Base-by-base conservation (phyloP, 805 yeast genomes). In the Ogataea pini region DNA sequence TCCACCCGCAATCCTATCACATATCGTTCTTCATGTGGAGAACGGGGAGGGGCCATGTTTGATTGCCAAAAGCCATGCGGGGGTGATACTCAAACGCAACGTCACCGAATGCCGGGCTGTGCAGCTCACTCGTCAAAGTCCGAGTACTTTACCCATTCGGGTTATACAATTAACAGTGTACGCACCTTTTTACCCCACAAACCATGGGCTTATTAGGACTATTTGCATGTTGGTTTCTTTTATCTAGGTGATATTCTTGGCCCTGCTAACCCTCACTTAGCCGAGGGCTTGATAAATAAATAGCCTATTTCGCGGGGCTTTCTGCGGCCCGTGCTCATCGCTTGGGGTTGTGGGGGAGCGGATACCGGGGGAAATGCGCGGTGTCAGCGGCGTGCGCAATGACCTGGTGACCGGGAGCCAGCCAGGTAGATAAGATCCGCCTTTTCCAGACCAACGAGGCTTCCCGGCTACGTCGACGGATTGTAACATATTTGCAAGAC, bases 241-340 rank as follows among this genome's bases (percentile, higher is more conserved):
- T 18, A 10, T 20, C n/a, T 13, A 4, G 31, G 4, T 10, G 25
- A 22, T 22, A 22, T 22, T 28, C 6, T 12, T 5, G 9, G 9
- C 27, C n/a, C n/a, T 10, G 24, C 24, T 34, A 20, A 34, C 37
- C 37, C 37, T 34, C 37, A 34, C 37, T 34, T 34, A 34, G 37
- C 37, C 37, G 37, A 34, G 24, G 20, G 25, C 10, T 8, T 14
- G 7, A 17, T 7, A 32, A 34, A 12, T 17, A 18, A n/a, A 34
- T 34, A 34, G 37, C 24, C 37, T 34, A 34, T 34, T 34, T 19
- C 25, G 25, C 25, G 25, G 25, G 25, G 25, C 25, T 22, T n/a
- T n/a, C n/a, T n/a, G n/a, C n/a, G n/a, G n/a, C n/a, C n/a, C n/a
- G n/a, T n/a, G n/a, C n/a, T n/a, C n/a, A n/a, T n/a, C n/a, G n/a